A percentile compares a stretch with the other conserved stretches of the same genome.
These are phyloP conservation scores for Suillus subalutaceus DNA, from an alignment of 768 basidiomycete species.

Conservation along the genomic window DNA sequence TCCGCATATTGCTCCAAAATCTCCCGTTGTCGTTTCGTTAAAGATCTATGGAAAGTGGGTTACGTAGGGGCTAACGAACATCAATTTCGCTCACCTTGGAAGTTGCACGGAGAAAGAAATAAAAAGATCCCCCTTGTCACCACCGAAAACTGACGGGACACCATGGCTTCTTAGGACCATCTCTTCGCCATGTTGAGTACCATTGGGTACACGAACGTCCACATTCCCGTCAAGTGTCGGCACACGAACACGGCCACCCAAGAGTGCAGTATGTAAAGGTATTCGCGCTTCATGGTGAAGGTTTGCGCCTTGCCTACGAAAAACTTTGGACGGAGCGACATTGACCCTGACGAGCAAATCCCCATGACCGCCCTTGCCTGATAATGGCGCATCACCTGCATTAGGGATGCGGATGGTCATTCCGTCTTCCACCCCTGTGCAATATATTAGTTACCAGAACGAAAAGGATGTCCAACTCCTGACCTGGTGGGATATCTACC, in stretches of 20 bases:
- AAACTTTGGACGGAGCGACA: constrained; percentile 81
- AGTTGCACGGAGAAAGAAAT: constrained; percentile 87
- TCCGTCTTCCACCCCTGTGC: constrained; percentile 88
- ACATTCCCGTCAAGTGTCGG: constrained; percentile 96
- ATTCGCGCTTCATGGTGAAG: constrained; percentile 89
- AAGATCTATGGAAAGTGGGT: constrained; percentile 52
- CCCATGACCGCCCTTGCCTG: constrained; percentile 76
- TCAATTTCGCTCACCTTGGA: constrained; percentile 69
- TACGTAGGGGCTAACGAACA: constrained; percentile 14
- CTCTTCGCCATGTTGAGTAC: constrained; percentile 97
- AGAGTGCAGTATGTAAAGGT: constrained; percentile 86
- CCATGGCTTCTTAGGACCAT: constrained; percentile 92
- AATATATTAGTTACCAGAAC: constrained; percentile 10
- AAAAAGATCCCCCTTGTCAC: constrained; percentile 81
- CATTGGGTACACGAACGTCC: constrained; percentile 87
- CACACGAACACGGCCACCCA: constrained; percentile 92
- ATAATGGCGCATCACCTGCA: constrained; percentile 82
- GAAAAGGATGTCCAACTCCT: constrained; percentile 31
- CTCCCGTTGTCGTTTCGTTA: constrained; percentile 82
- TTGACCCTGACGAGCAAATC: constrained; percentile 87
- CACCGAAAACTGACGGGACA: constrained; percentile 60
- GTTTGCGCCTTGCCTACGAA: constrained; percentile 89
- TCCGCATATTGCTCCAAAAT: constrained; percentile 90
- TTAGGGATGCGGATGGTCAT: constrained; percentile 85
- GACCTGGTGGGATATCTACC: constrained; percentile 86